Conservation (phyloP, 257 asterid species). For the Oldenlandia corymbosa region DNA sequence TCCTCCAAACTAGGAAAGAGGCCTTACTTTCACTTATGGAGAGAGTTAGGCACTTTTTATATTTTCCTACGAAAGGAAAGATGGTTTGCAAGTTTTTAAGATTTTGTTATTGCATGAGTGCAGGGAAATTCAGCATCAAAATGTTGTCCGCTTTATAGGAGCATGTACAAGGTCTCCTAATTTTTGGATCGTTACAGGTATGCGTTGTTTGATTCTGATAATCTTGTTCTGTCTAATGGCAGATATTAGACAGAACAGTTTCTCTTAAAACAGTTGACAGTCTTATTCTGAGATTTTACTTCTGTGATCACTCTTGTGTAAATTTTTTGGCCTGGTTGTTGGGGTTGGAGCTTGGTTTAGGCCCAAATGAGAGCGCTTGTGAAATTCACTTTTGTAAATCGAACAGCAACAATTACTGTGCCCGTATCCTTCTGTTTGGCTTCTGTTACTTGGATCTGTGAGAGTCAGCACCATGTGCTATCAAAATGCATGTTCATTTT, state of each 20-base stretch:
- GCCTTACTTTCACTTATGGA: not conserved
- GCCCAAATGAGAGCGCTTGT: not conserved
- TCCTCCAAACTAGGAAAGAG: not conserved
- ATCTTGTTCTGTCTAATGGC: not conserved
- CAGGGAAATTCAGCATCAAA: constrained; percentile 81
- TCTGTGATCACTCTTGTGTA: not conserved
- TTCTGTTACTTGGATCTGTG: too few relatives aligned
- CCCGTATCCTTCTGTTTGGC: too few relatives aligned
- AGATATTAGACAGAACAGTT: not conserved
- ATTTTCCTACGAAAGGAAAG: not conserved
- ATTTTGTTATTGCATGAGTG: constrained; percentile 23
- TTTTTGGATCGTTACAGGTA: constrained; percentile 85
- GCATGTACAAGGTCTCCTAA: constrained; percentile 76
- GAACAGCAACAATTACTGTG: too few relatives aligned
- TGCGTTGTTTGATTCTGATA: not conserved
- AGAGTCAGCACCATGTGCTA: too few relatives aligned
- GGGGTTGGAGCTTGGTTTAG: not conserved
- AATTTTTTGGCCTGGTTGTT: not conserved
- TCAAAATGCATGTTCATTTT: too few relatives aligned
- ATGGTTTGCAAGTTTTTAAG: not conserved
- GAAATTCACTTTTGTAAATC: not conserved
- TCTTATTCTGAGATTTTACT: not conserved
- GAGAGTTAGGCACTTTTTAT: not conserved
- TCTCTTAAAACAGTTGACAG: not conserved
- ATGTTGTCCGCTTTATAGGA: constrained; percentile 80